Base-by-base conservation (phyloP, 345 rosid species). In the Clarkia xantiana region DNA sequence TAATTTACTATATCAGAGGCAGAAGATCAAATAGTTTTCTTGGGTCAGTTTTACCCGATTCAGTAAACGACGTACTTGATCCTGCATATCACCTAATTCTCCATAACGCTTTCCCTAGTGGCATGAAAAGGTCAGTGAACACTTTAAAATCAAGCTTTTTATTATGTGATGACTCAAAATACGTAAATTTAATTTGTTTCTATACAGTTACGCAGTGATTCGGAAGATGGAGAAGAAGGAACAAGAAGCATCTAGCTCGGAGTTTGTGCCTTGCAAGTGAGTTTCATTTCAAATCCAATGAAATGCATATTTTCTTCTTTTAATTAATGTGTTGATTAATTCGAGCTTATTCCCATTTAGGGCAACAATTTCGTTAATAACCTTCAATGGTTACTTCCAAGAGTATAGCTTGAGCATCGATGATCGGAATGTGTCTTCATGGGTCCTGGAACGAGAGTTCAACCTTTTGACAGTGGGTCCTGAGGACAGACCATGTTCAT, bases 81-180 rank as follows among this genome's bases (percentile, higher is more conserved):
- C 86, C 94, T 40, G 80, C 80, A 14, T 64, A 79, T 65, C 97
- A 85, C 58, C 84, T 75, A 16, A 83, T 89, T 42, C 82, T 85
- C 57, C 95, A 69, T n/a, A 76, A 74, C 42, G 84, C 79, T 45
- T 71, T 76, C 64, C 67, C 82, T 8, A 69, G 78, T 1, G 87
- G 94, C 62, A 68, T 74, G 59, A 75, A 75, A 70, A 89, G 97
- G 97, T 85, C 34, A 67, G 23, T 22, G 12, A 19, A 14, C 7
- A 6, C 36, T 10, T 14, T 18, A 25, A 19, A 47, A 14, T 47
- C 14, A 19, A 11, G 7, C 15, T 44, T 44, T 2, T 45, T n/a
- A 4, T 19, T 1, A 18, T 45, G 40, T 18, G 17, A 18, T 20
- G 18, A 18, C 18, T 8, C 47, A 15, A 12, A 10, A 20, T 25